Conservation (phyloP, 805 yeast species). For the Isabelozyma heimii region DNA sequence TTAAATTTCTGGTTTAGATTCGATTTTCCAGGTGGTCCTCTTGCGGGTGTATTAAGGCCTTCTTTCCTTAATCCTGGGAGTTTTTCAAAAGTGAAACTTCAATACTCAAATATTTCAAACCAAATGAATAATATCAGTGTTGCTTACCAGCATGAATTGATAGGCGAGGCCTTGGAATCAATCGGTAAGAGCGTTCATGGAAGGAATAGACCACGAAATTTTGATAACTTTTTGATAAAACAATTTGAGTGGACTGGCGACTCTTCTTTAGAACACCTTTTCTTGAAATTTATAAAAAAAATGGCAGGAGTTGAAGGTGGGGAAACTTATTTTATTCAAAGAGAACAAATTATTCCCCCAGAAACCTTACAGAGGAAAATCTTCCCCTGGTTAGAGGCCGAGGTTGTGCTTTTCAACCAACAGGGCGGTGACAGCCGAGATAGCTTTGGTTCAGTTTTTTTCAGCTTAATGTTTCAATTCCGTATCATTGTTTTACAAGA, state of each 20-base stretch:
- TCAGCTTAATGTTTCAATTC: conserved; percentile 1
- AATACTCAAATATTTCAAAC: neutral
- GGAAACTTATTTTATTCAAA: conserved; percentile 1
- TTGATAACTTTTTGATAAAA: no score
- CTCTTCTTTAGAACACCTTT: no score
- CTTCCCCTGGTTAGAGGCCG: conserved; percentile 8
- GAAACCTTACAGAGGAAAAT: conserved; percentile 1
- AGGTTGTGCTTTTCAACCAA: neutral
- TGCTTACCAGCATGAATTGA: no score
- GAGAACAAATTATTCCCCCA: neutral
- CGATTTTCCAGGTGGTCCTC: conserved; percentile 1
- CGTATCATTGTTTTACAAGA: conserved; percentile 6
- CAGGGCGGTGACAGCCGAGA: neutral
- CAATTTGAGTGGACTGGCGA: no score
- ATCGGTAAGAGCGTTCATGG: no score
- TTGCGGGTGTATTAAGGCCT: conserved; percentile 12
- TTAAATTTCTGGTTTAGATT: conserved; percentile 1
- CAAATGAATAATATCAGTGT: no score
- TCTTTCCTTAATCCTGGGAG: neutral
- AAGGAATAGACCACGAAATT: no score
- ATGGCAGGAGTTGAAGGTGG: neutral
- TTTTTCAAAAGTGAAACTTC: neutral
- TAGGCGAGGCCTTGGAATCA: no score
- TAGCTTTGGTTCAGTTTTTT: neutral
- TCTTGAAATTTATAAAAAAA: no score